Evolutionary conservation across 306 rosid species (phyloP).

Genomic region (Purshia tridentata): DNA sequence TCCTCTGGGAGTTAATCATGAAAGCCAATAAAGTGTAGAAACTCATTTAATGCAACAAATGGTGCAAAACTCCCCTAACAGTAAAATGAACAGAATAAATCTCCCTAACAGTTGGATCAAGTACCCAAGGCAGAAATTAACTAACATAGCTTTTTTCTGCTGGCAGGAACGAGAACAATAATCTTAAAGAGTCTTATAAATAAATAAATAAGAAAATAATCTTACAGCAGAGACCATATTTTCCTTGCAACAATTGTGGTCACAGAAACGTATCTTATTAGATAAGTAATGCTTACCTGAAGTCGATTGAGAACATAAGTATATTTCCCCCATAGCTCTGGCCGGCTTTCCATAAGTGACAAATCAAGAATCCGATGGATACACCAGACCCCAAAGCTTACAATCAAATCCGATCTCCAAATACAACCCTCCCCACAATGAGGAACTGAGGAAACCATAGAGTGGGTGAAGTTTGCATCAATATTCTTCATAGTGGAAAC

Average conservation of each 20-base stretch:
- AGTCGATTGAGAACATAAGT: constrained; percentile 92
- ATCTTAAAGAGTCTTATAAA: no score
- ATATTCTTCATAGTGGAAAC: constrained; percentile 44
- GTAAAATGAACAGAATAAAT: background rate
- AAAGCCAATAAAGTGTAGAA: background rate
- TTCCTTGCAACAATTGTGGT: constrained; percentile 2
- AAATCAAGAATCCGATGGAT: constrained; percentile 89
- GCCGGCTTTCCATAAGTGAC: constrained; percentile 93
- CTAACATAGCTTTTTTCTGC: no score
- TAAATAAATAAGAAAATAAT: background rate
- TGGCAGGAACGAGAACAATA: no score
- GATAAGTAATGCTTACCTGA: constrained; percentile 60
- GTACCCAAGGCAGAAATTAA: background rate
- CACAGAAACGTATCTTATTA: background rate
- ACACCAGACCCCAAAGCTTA: constrained; percentile 99
- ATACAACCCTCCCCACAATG: constrained; percentile 91
- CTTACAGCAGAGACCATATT: constrained; percentile 1
- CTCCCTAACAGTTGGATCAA: background rate
- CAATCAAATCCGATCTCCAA: constrained; percentile 74
- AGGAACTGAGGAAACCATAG: constrained; percentile 61
- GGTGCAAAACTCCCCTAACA: background rate
- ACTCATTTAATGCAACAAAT: background rate
- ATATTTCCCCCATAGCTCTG: constrained; percentile 98
- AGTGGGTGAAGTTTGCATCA: constrained; percentile 37
- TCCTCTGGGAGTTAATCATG: background rate